These are phyloP conservation scores for Neurospora discreta DNA, from an alignment of 495 filamentous ascomycete genomes.

Conservation along the genomic window DNA sequence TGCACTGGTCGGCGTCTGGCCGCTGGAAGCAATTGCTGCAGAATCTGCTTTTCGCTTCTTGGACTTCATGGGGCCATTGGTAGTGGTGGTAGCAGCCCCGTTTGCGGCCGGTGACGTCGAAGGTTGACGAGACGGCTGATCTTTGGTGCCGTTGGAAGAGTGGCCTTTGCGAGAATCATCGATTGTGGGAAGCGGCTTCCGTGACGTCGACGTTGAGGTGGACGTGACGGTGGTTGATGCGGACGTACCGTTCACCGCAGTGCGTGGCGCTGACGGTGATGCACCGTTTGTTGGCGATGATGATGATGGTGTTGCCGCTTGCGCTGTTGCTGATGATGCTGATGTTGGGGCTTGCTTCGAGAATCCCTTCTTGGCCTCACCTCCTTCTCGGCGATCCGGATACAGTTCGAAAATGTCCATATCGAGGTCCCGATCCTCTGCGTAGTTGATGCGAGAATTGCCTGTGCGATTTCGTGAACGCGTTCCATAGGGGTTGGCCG, in stretches of 20 bases:
- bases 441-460: slow-evolving; percentile 79
- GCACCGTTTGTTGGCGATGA: not conserved
- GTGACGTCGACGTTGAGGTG: not conserved
- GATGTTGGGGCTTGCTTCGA: slow-evolving; percentile 19
- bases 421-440: slow-evolving; percentile 89
- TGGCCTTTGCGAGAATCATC: slow-evolving; percentile 19
- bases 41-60: slow-evolving; percentile 69
- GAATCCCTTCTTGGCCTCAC: slow-evolving; percentile 36
- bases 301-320: not conserved
- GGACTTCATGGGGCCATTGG: slow-evolving; percentile 28
- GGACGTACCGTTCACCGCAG: not conserved
- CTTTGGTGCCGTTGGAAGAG: slow-evolving; percentile 16
- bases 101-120: slow-evolving; percentile 21
- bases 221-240: not conserved
- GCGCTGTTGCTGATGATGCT: slow-evolving; percentile 15
- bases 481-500: slow-evolving; percentile 77
- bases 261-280: not conserved
- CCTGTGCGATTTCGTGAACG: slow-evolving; percentile 85
- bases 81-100: slow-evolving; percentile 36
- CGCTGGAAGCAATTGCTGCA: slow-evolving; percentile 27
- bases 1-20: slow-evolving; percentile 36
- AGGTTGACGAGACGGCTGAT: slow-evolving; percentile 9
- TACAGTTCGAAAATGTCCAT: slow-evolving; percentile 55
- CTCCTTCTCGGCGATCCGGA: slow-evolving; percentile 35
- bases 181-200: slow-evolving; percentile 21